A percentile compares a stretch with the other conserved stretches of the same genome.
Conservation (phyloP, 1,139 yeast genomes). For the Arxiozyma telluris region DNA sequence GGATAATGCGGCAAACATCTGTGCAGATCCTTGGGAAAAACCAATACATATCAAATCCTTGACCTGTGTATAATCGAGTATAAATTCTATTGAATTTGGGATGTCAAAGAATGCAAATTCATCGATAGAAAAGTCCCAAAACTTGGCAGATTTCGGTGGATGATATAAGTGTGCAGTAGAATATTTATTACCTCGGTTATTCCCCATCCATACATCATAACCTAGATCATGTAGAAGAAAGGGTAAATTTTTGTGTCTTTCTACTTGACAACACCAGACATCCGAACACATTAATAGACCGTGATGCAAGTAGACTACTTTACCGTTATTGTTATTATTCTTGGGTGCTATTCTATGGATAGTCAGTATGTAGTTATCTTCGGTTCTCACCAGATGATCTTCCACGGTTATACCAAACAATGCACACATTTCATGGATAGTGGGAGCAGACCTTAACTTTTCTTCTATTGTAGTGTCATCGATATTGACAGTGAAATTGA, state of each 20-base stretch:
- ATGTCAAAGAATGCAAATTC: constrained; percentile 80
- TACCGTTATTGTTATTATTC: constrained; percentile 30
- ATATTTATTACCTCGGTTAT: constrained; percentile 84
- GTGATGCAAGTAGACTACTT: constrained; percentile 74
- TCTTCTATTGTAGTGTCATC: constrained; percentile 30
- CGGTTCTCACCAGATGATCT: constrained; percentile 48
- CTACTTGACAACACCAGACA: constrained; percentile 71
- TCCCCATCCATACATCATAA: constrained; percentile 89
- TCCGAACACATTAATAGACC: constrained; percentile 89
- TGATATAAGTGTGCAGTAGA: constrained; percentile 44
- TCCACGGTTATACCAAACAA: constrained; percentile 56
- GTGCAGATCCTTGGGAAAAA: constrained; percentile 88
- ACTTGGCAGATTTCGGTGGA: constrained; percentile 36
- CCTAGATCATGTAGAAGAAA: constrained; percentile 69
- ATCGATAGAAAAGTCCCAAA: constrained; percentile 83
- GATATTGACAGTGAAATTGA: constrained; percentile 15
- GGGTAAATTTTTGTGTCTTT: constrained; percentile 59
- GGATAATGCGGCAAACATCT: constrained; percentile 56
- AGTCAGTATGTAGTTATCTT: constrained; percentile 47
- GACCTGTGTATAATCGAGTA: constrained; percentile 39
- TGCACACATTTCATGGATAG: constrained; percentile 57
- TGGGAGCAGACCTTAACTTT: constrained; percentile 34
- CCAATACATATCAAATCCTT: constrained; percentile 59
- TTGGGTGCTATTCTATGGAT: constrained; percentile 44
- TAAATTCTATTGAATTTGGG: constrained; percentile 63